A percentile compares a stretch with the other conserved stretches of the same genome.
Conservation (phyloP, 2,329 filamentous ascomycete species). For the Botrytis fabae region DNA sequence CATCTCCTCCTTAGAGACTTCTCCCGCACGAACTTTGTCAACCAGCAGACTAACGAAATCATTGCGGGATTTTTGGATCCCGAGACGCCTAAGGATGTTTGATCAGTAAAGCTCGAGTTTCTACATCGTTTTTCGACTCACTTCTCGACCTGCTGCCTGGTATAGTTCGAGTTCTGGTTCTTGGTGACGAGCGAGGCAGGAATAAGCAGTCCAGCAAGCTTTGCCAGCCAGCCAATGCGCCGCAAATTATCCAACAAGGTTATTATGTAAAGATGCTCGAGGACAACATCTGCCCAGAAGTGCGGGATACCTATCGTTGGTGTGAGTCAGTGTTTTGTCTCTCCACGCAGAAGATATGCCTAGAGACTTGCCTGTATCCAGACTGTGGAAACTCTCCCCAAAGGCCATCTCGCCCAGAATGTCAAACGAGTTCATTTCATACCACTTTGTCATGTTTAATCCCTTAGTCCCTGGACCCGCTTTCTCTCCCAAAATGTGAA, state of each 20-base stretch:
- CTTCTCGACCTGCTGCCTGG: no score
- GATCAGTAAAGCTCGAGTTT: no score
- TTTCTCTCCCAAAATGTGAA: no score
- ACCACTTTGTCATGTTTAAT: constrained; percentile 5
- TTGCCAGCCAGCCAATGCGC: background rate
- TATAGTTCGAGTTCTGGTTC: no score
- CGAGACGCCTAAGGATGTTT: background rate
- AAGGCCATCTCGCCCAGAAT: constrained; percentile 4
- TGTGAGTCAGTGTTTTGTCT: background rate
- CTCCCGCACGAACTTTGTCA: background rate
- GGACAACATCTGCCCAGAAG: background rate
- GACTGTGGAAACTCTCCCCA: background rate
- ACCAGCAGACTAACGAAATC: background rate
- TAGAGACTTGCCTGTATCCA: background rate
- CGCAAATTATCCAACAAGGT: background rate
- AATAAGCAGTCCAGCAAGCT: background rate
- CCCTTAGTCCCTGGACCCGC: background rate
- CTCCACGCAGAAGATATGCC: no score
- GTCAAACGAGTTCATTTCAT: constrained; percentile 3
- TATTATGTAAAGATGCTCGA: background rate
- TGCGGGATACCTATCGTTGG: constrained; percentile 2
- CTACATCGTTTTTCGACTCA: no score
- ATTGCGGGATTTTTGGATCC: background rate
- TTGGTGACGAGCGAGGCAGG: background rate
- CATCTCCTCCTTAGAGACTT: background rate